Base-by-base conservation (phyloP, 192 early-diverging fungal species). In the Spizellomyces punctatus region DNA sequence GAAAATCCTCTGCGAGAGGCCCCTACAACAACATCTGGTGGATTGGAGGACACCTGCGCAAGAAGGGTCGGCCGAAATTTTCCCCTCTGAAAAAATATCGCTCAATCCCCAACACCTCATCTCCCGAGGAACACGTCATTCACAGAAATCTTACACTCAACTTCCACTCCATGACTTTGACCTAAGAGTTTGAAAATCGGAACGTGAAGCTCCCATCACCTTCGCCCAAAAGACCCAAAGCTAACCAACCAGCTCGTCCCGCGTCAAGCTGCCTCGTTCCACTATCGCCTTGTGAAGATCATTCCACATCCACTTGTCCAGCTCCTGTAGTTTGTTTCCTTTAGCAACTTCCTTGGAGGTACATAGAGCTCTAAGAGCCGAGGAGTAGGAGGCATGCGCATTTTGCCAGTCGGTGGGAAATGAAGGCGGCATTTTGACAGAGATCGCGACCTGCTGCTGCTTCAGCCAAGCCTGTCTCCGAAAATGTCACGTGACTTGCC, bases 241-340 rank as follows among this genome's bases (percentile, higher is more conserved):
- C 10, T 3, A 36, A 36, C 27, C 1, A 3, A 36, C 56, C 16
- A 71, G 45, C 12, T 71, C n/a, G 19, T 71, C 60, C 8, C 8
- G 14, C n/a, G 58, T 63, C 59, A 71, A 46, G 14, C 21, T 8
- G n/a, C 48, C 48, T 8, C 9, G 7, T 6, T 46, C 43, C 14
- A 21, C 1, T 9, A 49, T 22, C 8, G n/a, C 47, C 43, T 61
- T 43, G 16, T 21, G 54, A 19, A 69, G 52, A n/a, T 69, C 54
- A 21, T n/a, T 57, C 54, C 36, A 63, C 58, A 71, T 62, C 69
- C 69, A 71, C 6, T 43, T 6, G 69, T 71, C 69, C 4, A 71
- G 69, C 5, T n/a, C 59, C 36, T 16, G 16, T 4, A 71, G 59
- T 14, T 49, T n/a, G 58, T 21, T 17, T 17, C 69, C 69, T 36